A percentile compares a stretch with the other conserved stretches of the same genome.
phyloP scores from a whole-genome alignment of 2,329 filamentous ascomycete species.

The Ceratocystis albifundus region DNA sequence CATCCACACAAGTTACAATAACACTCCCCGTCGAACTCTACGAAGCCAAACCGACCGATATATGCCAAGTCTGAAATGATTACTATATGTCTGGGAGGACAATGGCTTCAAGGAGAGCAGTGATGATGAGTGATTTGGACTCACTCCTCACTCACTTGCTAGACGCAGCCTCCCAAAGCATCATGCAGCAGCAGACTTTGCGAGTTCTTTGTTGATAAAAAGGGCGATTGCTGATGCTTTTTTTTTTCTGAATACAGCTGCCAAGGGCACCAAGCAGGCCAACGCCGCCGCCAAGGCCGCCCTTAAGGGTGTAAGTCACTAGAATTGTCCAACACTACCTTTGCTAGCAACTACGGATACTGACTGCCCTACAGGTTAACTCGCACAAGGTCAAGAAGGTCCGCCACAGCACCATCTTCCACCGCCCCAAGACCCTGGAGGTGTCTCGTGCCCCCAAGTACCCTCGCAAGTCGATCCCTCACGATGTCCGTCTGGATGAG shows the following conservation, averaged over 20 bases:
- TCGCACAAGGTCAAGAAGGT: constrained; percentile 84
- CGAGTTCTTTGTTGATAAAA: constrained; percentile 49
- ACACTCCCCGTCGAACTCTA: constrained; percentile 12
- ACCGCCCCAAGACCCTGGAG: constrained; percentile 91
- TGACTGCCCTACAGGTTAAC: constrained; percentile 34
- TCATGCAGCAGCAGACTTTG: constrained; percentile 65
- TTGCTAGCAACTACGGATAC: not conserved
- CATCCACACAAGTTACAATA: not conserved
- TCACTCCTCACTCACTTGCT: constrained; percentile 1
- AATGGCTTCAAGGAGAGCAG: constrained; percentile 6
- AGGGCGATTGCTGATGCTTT: constrained; percentile 60
- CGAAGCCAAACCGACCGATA: constrained; percentile 21
- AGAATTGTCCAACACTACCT: not conserved
- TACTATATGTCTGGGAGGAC: constrained; percentile 3
- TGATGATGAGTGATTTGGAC: constrained; percentile 9
- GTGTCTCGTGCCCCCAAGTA: constrained; percentile 88
- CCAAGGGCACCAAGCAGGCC: constrained; percentile 71
- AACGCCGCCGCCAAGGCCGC: constrained; percentile 89
- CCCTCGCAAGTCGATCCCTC: constrained; percentile 87
- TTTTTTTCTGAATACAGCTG: constrained; percentile 37
- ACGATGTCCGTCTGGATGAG: constrained; percentile 84
- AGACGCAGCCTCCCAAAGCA: constrained; percentile 31
- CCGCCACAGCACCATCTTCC: constrained; percentile 87
- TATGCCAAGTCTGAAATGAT: constrained; percentile 24
- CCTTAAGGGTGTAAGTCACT: constrained; percentile 75